A percentile compares a stretch with the other conserved stretches of the same genome.
Conservation (phyloP, 345 rosid genomes). For the Corchorus capsularis region DNA sequence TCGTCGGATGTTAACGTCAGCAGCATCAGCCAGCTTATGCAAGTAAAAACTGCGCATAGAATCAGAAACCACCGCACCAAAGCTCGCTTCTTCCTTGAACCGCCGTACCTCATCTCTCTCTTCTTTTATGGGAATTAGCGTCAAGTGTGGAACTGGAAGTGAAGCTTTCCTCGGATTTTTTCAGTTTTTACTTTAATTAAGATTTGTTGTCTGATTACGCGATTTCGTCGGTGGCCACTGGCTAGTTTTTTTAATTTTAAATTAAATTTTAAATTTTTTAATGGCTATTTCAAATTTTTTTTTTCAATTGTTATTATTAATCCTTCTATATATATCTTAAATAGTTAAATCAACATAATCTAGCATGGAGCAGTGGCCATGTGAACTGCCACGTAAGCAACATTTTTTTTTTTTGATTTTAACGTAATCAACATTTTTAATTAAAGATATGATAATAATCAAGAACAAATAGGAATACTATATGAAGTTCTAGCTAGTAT, state of each 20-base stretch:
- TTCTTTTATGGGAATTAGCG: background rate
- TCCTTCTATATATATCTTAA: too few relatives aligned
- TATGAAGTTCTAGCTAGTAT: too few relatives aligned
- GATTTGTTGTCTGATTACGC: background rate
- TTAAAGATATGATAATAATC: too few relatives aligned
- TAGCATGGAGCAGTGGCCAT: background rate
- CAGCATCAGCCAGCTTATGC: constrained; percentile 50
- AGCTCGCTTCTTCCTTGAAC: constrained; percentile 51
- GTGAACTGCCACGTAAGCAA: background rate
- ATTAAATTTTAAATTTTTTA: too few relatives aligned
- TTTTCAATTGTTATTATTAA: too few relatives aligned
- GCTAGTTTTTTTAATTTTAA: background rate
- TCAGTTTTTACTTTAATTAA: background rate
- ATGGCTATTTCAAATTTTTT: too few relatives aligned
- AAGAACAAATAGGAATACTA: too few relatives aligned
- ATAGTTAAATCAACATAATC: background rate
- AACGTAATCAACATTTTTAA: background rate
- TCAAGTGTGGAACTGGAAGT: background rate
- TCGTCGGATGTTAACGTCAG: constrained; percentile 62
- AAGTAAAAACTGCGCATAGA: constrained; percentile 40
- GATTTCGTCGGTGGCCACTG: constrained; percentile 2
- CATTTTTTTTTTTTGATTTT: too few relatives aligned
- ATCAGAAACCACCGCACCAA: constrained; percentile 45
- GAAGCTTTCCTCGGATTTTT: background rate
- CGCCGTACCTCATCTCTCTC: background rate